Evolutionary conservation across 148 eudicot species (phyloP).

Genomic region (Camellia sinensis): DNA sequence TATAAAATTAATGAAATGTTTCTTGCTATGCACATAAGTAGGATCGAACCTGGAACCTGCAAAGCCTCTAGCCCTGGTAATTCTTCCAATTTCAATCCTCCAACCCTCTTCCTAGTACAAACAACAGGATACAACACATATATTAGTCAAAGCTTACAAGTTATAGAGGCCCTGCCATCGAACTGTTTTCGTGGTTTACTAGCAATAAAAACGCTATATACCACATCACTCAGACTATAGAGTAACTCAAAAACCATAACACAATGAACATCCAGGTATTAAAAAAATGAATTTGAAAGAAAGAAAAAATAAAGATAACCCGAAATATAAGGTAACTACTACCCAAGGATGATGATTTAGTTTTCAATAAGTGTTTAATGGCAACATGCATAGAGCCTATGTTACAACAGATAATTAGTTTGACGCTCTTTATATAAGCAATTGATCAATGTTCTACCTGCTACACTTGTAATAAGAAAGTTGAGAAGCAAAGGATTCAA

Average conservation of each 20-base stretch:
- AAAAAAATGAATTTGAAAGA: background rate
- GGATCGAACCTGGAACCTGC: slow-evolving; percentile 68
- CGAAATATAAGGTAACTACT: background rate
- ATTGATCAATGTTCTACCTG: slow-evolving; percentile 42
- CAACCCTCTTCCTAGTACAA: slow-evolving; percentile 72
- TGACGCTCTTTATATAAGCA: background rate
- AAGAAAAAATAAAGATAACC: background rate
- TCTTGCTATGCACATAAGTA: background rate
- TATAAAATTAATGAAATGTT: background rate
- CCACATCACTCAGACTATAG: background rate
- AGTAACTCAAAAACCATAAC: background rate
- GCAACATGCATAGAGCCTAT: background rate
- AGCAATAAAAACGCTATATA: slow-evolving; percentile 1
- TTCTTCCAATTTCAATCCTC: slow-evolving; percentile 91
- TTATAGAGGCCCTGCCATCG: background rate
- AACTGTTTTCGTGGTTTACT: slow-evolving; percentile 1
- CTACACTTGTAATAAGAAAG: slow-evolving; percentile 79
- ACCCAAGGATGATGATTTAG: background rate
- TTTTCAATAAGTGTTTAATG: background rate
- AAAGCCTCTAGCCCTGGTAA: slow-evolving; percentile 89
- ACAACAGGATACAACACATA: slow-evolving; percentile 7
- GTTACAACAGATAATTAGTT: background rate
- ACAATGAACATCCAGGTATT: background rate
- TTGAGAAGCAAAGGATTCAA: slow-evolving; percentile 54
- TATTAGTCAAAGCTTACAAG: slow-evolving; percentile 3